These are phyloP conservation scores for Pythium guiyangense DNA, from an alignment of 352 stramenopile genomes.

Conservation along the genomic window DNA sequence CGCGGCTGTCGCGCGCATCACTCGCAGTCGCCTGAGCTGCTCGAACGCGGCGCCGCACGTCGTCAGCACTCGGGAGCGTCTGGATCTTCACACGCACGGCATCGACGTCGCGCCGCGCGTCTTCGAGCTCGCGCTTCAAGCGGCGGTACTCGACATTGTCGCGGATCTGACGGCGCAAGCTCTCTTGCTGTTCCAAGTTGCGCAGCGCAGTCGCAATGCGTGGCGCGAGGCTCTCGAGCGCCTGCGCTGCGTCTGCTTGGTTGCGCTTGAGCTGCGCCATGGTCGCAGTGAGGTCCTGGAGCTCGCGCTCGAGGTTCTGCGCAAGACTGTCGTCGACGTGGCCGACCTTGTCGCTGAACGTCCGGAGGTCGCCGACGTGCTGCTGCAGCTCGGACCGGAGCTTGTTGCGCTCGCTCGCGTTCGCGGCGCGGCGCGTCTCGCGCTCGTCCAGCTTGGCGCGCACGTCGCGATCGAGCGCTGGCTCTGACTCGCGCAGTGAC, in stretches of 20 bases:
- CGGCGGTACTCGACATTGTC: conserved; percentile 76
- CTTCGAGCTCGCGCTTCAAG: conserved; percentile 42
- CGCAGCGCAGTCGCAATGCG: conserved; percentile 35
- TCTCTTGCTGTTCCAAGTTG: conserved; percentile 46
- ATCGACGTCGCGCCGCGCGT: conserved; percentile 29
- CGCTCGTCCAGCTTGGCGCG: conserved; percentile 38
- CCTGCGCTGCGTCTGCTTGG: conserved; percentile 28
- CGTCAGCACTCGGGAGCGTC: conserved; percentile 36
- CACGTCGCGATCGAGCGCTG: conserved; percentile 37
- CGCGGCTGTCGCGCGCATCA: conserved; percentile 26
- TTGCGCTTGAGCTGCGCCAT: conserved; percentile 42
- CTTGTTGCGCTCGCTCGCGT: conserved; percentile 21
- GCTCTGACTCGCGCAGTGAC: conserved; percentile 30
- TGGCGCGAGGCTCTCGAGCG: conserved; percentile 40
- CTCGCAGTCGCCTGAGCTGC: conserved; percentile 25
- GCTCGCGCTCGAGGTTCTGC: conserved; percentile 37
- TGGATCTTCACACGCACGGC: conserved; percentile 43
- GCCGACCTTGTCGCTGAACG: conserved; percentile 39
- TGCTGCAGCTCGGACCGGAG: conserved; percentile 37
- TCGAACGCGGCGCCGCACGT: conserved; percentile 43
- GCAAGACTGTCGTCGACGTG: conserved; percentile 30
- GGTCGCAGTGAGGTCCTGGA: conserved; percentile 32
- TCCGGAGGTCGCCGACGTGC: conserved; percentile 31
- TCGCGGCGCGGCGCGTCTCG: conserved; percentile 22
- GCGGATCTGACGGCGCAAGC: conserved; percentile 61